A percentile compares a stretch with the other conserved stretches of the same genome.
Conservation (phyloP, 306 rosid species). For the Prinsepia uniflora region DNA sequence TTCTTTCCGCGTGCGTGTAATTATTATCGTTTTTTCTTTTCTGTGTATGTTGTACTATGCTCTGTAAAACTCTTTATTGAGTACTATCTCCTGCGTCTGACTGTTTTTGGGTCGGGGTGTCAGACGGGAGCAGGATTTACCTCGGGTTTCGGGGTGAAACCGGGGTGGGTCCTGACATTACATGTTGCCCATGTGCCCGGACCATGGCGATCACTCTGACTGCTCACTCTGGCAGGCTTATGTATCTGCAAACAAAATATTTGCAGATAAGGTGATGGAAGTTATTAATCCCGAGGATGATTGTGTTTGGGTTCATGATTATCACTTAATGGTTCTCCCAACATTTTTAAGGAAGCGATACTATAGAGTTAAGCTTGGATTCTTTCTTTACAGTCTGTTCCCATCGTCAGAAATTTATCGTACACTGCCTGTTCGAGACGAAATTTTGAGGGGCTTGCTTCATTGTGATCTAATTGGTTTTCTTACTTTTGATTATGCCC, state of each 20-base stretch:
- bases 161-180: too few relatives aligned
- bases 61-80: too few relatives aligned
- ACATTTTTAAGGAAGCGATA: constrained; percentile 72
- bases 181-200: constrained; percentile 78
- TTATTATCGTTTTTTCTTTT: too few relatives aligned
- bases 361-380: constrained; percentile 68
- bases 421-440: constrained; percentile 76
- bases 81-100: too few relatives aligned
- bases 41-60: too few relatives aligned
- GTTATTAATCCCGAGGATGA: constrained; percentile 77
- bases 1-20: too few relatives aligned
- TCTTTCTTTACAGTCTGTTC: constrained; percentile 86
- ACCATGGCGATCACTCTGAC: constrained; percentile 76
- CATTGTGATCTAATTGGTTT: constrained; percentile 82
- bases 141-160: too few relatives aligned
- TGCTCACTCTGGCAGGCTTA: constrained; percentile 78
- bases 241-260: constrained; percentile 80
- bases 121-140: too few relatives aligned
- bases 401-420: constrained; percentile 82
- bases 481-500: constrained; percentile 87
- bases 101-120: too few relatives aligned
- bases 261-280: constrained; percentile 85
- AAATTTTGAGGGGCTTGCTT: constrained; percentile 68
- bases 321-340: constrained; percentile 84
- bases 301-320: constrained; percentile 85